Conservation (phyloP, 2,329 filamentous ascomycete species). For the Colletotrichum sp. region DNA sequence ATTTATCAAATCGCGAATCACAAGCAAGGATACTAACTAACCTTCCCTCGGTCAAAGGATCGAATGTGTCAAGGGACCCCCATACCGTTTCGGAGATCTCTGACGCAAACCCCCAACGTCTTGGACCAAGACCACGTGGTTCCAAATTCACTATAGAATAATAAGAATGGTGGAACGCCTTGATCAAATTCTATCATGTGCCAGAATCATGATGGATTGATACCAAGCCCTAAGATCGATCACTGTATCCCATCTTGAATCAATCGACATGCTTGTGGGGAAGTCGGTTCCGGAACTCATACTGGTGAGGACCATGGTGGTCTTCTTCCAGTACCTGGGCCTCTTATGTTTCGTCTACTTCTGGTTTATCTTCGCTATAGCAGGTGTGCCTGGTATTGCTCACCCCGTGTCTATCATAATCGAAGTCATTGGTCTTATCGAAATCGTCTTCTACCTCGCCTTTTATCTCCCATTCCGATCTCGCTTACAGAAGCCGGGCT, state of each 20-base stretch:
- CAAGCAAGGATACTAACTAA: too few species aligned
- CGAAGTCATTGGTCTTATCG: slow-evolving; percentile 31
- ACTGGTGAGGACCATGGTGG: slow-evolving; percentile 3
- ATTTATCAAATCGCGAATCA: too few species aligned
- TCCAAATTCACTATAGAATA: too few species aligned
- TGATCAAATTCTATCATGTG: too few species aligned
- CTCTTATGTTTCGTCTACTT: slow-evolving; percentile 25
- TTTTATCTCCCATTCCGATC: slow-evolving; percentile 47
- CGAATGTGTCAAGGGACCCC: too few species aligned
- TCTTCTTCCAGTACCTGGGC: slow-evolving; percentile 19
- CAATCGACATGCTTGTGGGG: slow-evolving; percentile 10
- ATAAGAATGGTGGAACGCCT: too few species aligned
- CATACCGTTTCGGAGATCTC: too few species aligned
- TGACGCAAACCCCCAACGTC: too few species aligned
- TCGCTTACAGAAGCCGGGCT: slow-evolving; percentile 40
- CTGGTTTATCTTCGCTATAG: slow-evolving; percentile 19
- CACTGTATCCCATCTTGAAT: neutral
- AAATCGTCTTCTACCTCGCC: slow-evolving; percentile 45
- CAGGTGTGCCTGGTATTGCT: slow-evolving; percentile 24
- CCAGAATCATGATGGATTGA: too few species aligned
- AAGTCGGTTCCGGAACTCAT: slow-evolving; percentile 16
- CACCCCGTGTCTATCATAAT: slow-evolving; percentile 27
- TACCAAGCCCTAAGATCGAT: too few species aligned
- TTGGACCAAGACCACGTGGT: too few species aligned
- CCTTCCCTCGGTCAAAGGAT: too few species aligned